Percentiles rank a stretch among this genome's conserved stretches.
Evolutionary conservation across 164 flowering plant species (phyloP).

Genomic region (Piper betle): DNA sequence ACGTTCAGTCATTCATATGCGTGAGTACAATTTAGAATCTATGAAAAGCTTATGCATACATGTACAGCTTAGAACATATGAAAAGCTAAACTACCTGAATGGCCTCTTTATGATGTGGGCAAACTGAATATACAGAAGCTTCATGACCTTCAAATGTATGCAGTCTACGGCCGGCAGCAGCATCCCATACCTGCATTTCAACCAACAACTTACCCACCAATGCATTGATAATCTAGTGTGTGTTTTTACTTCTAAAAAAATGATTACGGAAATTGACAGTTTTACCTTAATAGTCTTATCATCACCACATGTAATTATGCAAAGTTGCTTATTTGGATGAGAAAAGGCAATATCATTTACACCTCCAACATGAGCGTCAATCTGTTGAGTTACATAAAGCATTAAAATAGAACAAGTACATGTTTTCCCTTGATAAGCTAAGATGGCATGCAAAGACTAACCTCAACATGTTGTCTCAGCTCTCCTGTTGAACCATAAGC

Average conservation of each 20-base stretch:
- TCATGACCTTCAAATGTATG: slow-evolving; percentile 63
- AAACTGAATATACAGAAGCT: slow-evolving; percentile 65
- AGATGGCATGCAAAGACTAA: background rate
- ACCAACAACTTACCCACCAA: background rate
- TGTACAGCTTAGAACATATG: background rate
- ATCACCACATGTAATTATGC: slow-evolving; percentile 64
- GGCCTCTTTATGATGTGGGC: slow-evolving; percentile 59
- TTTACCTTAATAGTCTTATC: slow-evolving; percentile 55
- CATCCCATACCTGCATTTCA: slow-evolving; percentile 46
- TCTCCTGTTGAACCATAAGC: slow-evolving; percentile 37
- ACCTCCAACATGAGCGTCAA: slow-evolving; percentile 68
- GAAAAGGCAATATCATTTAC: slow-evolving; percentile 71
- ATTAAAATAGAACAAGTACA: background rate
- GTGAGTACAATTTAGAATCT: background rate
- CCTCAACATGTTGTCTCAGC: slow-evolving; percentile 44
- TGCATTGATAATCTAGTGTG: background rate
- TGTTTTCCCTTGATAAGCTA: background rate
- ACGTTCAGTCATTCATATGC: background rate
- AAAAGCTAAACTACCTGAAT: slow-evolving; percentile 32
- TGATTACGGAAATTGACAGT: background rate
- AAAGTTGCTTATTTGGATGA: slow-evolving; percentile 49
- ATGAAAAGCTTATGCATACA: background rate
- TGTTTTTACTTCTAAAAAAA: background rate
- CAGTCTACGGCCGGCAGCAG: slow-evolving; percentile 36
- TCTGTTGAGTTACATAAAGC: slow-evolving; percentile 14